Evolutionary conservation across 768 basidiomycete species (phyloP).

Genomic region (Auricularia sp.): DNA sequence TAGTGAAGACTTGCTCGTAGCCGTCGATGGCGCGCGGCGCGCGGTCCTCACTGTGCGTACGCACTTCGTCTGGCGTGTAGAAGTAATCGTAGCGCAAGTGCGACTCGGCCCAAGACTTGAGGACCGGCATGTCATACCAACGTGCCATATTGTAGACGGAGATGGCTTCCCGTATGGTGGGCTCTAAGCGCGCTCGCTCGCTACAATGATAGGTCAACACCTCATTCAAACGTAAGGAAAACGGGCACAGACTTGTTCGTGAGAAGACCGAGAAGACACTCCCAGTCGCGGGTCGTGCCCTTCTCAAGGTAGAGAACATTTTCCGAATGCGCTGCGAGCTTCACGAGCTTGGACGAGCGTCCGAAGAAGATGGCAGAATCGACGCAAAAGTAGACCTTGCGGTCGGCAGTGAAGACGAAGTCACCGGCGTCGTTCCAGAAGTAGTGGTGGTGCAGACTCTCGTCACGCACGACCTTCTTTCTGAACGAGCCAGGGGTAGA

Average conservation of each 20-base stretch:
- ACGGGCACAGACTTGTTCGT: background rate
- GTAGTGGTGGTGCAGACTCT: background rate
- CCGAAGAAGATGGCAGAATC: background rate
- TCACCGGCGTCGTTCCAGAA: background rate
- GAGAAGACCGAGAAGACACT: background rate
- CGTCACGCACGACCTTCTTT: background rate
- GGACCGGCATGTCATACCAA: background rate
- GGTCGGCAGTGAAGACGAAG: background rate
- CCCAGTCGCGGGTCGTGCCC: background rate
- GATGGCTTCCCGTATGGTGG: background rate
- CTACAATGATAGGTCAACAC: background rate
- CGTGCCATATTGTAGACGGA: background rate
- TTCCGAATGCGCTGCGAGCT: background rate
- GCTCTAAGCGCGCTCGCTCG: background rate
- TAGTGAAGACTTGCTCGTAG: background rate
- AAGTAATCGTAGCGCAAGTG: background rate
- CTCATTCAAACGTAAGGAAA: background rate
- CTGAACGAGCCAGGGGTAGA: background rate
- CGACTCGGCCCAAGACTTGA: background rate
- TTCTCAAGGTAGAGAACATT: background rate
- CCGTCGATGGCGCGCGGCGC: background rate
- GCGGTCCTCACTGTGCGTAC: background rate
- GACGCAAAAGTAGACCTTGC: background rate
- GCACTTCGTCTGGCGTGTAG: background rate
- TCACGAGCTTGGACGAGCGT: background rate